These are phyloP conservation scores for Ganoderma multipileum DNA, from an alignment of 1,284 basidiomycete species.

Conservation along the genomic window DNA sequence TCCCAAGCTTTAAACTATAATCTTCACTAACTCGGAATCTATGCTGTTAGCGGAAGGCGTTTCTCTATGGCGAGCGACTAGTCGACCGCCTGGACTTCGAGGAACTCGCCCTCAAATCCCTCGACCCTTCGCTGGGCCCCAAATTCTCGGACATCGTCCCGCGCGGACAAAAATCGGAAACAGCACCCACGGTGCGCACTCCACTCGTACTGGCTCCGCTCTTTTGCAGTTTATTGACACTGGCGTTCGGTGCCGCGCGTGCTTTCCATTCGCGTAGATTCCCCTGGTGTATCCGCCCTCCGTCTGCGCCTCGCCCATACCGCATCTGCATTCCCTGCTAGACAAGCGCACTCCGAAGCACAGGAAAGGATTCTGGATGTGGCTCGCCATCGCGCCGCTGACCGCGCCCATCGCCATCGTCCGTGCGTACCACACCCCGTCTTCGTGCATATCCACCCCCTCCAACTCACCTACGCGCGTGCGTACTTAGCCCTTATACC, in stretches of 20 bases:
- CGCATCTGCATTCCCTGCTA: conserved; percentile 60
- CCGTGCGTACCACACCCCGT: conserved; percentile 55
- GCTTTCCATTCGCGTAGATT: conserved; percentile 50
- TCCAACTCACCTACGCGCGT: neutral
- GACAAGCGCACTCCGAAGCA: conserved; percentile 66
- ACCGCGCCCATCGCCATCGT: conserved; percentile 77
- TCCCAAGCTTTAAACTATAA: neutral
- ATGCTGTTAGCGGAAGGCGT: conserved; percentile 56
- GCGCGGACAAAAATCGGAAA: conserved; percentile 22
- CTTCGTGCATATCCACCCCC: neutral
- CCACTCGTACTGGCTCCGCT: neutral
- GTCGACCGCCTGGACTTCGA: conserved; percentile 79
- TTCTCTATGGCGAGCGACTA: conserved; percentile 67
- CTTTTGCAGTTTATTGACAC: conserved; percentile 32
- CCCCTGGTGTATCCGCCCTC: conserved; percentile 73
- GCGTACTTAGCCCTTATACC: conserved; percentile 69
- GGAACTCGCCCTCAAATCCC: conserved; percentile 71
- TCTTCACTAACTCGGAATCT: neutral
- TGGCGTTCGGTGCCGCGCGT: conserved; percentile 7
- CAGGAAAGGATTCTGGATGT: conserved; percentile 67
- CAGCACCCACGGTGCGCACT: conserved; percentile 29
- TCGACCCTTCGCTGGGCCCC: conserved; percentile 73
- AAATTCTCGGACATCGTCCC: conserved; percentile 37
- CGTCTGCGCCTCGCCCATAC: conserved; percentile 53
- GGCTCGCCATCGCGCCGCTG: conserved; percentile 69